Percentiles rank a stretch among this genome's conserved stretches.
These are phyloP conservation scores for Boletus rubroflammeus DNA, from an alignment of 768 basidiomycete genomes.

Conservation along the genomic window DNA sequence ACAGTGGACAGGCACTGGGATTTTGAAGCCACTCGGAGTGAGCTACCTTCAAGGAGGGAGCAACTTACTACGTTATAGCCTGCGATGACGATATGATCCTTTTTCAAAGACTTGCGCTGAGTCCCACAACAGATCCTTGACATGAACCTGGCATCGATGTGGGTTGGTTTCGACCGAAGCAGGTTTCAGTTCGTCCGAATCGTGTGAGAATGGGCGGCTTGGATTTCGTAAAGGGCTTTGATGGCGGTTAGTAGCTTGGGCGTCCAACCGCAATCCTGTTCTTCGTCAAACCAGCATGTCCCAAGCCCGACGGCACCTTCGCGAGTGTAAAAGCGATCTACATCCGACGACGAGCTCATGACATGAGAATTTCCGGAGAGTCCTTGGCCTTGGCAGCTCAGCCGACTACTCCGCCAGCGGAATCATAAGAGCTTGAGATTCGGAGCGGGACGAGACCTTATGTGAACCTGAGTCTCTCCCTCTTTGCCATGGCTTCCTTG, in stretches of 20 bases:
- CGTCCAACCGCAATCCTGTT: background rate
- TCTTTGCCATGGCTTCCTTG: slow-evolving; percentile 30
- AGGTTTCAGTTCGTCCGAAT: background rate
- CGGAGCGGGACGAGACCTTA: background rate
- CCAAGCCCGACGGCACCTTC: background rate
- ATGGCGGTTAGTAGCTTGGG: background rate
- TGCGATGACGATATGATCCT: too few species aligned
- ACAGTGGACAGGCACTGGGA: background rate
- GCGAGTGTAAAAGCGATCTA: slow-evolving; percentile 10
- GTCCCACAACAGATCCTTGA: background rate
- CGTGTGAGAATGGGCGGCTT: background rate
- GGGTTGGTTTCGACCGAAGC: background rate
- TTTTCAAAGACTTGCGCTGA: too few species aligned
- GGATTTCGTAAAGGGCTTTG: background rate
- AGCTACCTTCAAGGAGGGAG: background rate
- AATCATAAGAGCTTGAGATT: background rate
- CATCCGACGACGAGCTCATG: background rate
- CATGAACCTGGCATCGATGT: background rate
- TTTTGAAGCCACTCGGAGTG: background rate
- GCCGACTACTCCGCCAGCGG: background rate
- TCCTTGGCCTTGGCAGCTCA: background rate
- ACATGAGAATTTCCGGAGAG: slow-evolving; percentile 1
- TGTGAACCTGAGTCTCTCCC: background rate
- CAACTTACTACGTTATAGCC: too few species aligned
- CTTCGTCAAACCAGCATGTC: background rate